Evolutionary conservation across 2,329 filamentous ascomycete genomes (phyloP), one percentile per base, ranked within the genome.

Genomic region (Neoscytalidium dimidiatum): DNA sequence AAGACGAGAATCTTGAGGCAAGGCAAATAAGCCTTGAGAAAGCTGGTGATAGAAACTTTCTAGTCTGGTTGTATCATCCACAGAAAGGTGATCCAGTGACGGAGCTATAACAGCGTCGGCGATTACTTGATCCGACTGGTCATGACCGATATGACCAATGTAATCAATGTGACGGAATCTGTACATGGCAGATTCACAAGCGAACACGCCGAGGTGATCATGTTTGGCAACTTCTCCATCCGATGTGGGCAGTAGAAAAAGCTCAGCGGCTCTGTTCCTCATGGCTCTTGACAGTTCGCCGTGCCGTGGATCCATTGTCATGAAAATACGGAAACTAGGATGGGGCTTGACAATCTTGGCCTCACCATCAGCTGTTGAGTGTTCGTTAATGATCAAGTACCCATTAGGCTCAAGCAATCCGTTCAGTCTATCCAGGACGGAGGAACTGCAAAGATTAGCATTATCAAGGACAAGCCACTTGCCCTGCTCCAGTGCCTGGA

Each of bases 381-480:
- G 94, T 75, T 99, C 95, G 71, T 97, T 98, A 75, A 99, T 90
- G 71, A 92, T 92, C 23, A 99, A 81, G 67, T 88, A 89, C 0
- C 95, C 95, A 72, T 94, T 90, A 0, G 93, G 94, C 75, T 99
- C 95, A 7, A 98, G 89, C 8, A 99, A 81, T 0, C 95, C 98
- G 76, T 99, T 99, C 60, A 99, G 82, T 67, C 96, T 87, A 78
- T 99, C 95, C 9, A 99, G 85, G 1, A 99, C 95, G 6, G 94
- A 97, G 26, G 94, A 90, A 72, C 91, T 97, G 80, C 96, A 99
- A 65, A 99, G 85, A 73, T 99, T 99, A 66, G 96, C 95, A 77
- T 99, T 97, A 78, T 99, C 95, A 23, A 99, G 87, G 11, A 99
- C 89, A 19, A 99, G 83, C 95, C 95, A 99, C 67, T 93, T 86